Base-by-base conservation (phyloP, 2,329 filamentous ascomycete species). In the Colletotrichum phormii region DNA sequence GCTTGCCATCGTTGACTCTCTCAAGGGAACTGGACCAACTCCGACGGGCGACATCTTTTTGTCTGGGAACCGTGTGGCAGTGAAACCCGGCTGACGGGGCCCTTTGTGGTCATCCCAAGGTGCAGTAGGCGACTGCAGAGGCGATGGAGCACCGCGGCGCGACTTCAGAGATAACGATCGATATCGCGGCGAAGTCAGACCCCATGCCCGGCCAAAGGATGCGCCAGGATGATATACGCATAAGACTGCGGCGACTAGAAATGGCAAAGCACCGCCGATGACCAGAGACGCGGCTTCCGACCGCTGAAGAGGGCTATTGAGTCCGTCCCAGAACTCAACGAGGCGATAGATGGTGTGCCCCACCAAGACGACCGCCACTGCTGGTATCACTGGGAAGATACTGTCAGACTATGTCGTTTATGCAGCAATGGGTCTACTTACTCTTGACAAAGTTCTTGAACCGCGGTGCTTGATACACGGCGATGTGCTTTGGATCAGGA, bases 361-460 rank as follows among this genome's bases (percentile, higher is more conserved):
- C 15, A 87, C 75, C 29, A 87, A 78, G 35, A 87, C 77, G 5
- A 76, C 68, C 0, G 81, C 78, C 11, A 82, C 78, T 5, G 80
- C 35, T 68, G 86, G 83, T 59, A 83, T 76, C 46, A 78, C 85
- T 87, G 37, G 33, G 11, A 54, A 9, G 72, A 57, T 18, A n/a
- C 18, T 0, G 35, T 67, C 33, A 55, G 37, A 4, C 4, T 22
- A 12, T 13, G 11, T 4, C 1, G 13, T 3, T 29, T 13, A 35
- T 22, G 4, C 29, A 6, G 6, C 24, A 2, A 24, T 22, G 26
- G 18, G 35, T 18, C 5, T 7, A 77, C 83, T 73, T 82, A 89
- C 87, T 81, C 64, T 84, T 75, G 4, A 88, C 77, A 54, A 87
- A 87, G 4, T 78, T 77, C 64, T 80, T 85, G 75, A 88, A 89